A percentile compares a stretch with the other conserved stretches of the same genome.
phyloP scores from a whole-genome alignment of 83 land plant species.

The Picea abies region DNA sequence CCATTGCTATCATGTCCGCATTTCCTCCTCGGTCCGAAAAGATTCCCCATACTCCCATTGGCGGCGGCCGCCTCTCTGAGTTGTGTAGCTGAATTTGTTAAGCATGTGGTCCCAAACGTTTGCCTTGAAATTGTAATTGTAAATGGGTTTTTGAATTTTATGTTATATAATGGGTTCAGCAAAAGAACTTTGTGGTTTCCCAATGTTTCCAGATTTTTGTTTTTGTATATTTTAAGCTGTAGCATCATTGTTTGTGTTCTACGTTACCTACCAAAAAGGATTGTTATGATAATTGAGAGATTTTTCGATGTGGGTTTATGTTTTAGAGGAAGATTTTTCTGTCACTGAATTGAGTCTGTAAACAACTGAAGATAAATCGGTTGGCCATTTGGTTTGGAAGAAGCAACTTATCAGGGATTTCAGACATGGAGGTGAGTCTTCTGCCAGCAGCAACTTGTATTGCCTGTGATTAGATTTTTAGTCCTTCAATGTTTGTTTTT shows the following conservation, averaged over 20 bases:
- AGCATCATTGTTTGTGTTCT: neutral
- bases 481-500: neutral
- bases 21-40: neutral
- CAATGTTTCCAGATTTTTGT: neutral
- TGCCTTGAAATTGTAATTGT: neutral
- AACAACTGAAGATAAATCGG: neutral
- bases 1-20: neutral
- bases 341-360: neutral
- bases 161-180: neutral
- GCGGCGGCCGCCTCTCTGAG: constrained; percentile 3
- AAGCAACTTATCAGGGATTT: neutral
- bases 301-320: neutral
- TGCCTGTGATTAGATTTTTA: neutral
- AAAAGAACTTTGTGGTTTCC: neutral
- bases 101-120: neutral
- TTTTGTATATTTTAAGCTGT: neutral
- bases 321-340: neutral
- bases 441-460: neutral
- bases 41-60: constrained; percentile 8
- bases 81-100: neutral
- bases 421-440: neutral
- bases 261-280: neutral
- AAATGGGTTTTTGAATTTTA: neutral
- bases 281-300: neutral
- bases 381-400: neutral